phyloP scores from a whole-genome alignment of 345 rosid species.

The Noccaea caerulescens region DNA sequence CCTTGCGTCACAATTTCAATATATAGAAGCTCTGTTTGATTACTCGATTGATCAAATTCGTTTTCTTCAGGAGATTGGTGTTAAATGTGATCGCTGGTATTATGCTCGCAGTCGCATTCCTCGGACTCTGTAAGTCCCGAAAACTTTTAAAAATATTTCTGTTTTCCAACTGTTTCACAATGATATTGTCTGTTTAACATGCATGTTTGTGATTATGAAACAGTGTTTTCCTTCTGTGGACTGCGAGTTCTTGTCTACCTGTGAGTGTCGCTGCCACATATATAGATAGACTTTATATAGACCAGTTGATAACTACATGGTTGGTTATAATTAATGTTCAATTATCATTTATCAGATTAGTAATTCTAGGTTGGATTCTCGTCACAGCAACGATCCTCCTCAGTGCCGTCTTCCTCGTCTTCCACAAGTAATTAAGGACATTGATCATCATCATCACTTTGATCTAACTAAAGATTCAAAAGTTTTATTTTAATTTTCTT shows the following conservation, averaged over 20 bases:
- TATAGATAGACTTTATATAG: no score
- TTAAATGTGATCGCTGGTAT: conserved; percentile 47
- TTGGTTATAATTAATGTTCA: background rate
- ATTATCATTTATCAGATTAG: conserved; percentile 50
- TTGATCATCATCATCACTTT: conserved; percentile 8
- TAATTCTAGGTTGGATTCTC: conserved; percentile 58
- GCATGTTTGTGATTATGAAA: conserved; percentile 3
- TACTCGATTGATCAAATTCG: background rate
- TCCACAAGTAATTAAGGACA: conserved; percentile 56
- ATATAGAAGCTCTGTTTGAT: background rate
- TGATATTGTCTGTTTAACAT: background rate
- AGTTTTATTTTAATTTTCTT: no score
- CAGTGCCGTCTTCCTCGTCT: conserved; percentile 55
- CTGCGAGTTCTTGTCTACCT: conserved; percentile 48
- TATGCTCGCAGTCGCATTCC: conserved; percentile 51
- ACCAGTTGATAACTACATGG: no score
- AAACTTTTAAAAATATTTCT: background rate
- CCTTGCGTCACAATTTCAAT: conserved; percentile 19
- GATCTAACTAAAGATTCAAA: background rate
- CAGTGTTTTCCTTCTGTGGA: conserved; percentile 59
- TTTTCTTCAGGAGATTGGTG: conserved; percentile 48
- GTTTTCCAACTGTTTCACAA: background rate
- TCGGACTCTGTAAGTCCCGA: conserved; percentile 56
- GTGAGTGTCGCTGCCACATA: conserved; percentile 41
- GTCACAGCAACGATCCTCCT: conserved; percentile 52